Percentiles rank a stretch among this genome's conserved stretches.
phyloP scores from a whole-genome alignment of 2,329 filamentous ascomycete genomes.

The Metarhizium sp. region DNA sequence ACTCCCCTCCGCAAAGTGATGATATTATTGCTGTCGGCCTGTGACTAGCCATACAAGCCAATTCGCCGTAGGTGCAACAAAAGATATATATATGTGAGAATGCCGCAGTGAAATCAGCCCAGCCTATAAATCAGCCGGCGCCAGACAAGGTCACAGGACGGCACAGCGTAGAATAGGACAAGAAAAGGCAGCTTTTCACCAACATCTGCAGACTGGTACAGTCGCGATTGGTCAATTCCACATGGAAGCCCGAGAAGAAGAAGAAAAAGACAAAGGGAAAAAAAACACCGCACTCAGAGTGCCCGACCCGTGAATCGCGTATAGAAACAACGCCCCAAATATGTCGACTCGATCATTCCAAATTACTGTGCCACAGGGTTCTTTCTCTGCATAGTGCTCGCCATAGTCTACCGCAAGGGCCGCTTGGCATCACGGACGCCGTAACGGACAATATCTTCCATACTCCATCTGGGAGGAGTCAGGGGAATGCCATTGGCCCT shows the following conservation, averaged over 20 bases:
- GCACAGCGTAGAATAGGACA: conserved; percentile 1
- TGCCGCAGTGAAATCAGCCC: neutral
- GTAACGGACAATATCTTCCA: conserved; percentile 71
- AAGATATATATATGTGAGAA: neutral
- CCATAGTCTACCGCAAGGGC: conserved; percentile 48
- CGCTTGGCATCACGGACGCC: conserved; percentile 69
- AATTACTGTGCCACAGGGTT: neutral
- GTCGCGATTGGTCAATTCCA: conserved; percentile 6
- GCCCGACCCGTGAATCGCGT: conserved; percentile 1
- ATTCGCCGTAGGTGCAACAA: neutral
- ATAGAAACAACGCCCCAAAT: conserved; percentile 13
- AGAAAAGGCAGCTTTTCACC: neutral
- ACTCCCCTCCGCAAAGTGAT: neutral
- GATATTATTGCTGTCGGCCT: neutral
- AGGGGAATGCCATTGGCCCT: conserved; percentile 58
- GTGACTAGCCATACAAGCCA: neutral
- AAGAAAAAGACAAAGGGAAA: neutral
- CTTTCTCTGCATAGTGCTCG: neutral
- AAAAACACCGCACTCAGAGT: conserved; percentile 10
- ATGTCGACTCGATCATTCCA: neutral
- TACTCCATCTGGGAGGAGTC: conserved; percentile 66
- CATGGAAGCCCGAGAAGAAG: conserved; percentile 8
- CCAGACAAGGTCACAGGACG: neutral
- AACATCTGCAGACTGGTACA: conserved; percentile 1
- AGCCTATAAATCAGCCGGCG: neutral